A percentile compares a stretch with the other conserved stretches of the same genome.
Conservation (phyloP, 164 flowering plant genomes). For the Tetrastigma voinierianum region DNA sequence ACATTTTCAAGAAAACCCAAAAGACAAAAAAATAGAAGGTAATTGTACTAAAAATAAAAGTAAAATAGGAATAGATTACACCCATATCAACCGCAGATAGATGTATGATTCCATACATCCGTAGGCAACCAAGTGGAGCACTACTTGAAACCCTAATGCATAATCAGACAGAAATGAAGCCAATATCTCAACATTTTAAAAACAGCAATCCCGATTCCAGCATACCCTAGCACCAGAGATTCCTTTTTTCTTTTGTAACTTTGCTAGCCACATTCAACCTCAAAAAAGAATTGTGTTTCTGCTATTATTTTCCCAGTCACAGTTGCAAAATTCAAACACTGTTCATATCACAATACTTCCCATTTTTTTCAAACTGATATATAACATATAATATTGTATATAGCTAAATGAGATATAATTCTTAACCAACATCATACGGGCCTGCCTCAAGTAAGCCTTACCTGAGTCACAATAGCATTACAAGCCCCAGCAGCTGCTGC, state of each 20-base stretch:
- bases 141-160: background rate
- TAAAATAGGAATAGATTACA: too few relatives aligned
- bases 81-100: background rate
- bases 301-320: too few relatives aligned
- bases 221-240: too few relatives aligned
- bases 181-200: too few relatives aligned
- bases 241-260: too few relatives aligned
- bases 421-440: background rate
- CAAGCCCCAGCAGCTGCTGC: constrained; percentile 64
- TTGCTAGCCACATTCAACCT: too few relatives aligned
- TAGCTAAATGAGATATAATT: background rate
- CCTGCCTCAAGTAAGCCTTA: background rate
- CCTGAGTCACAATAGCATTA: constrained; percentile 51
- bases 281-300: too few relatives aligned
- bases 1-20: background rate
- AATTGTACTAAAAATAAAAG: too few relatives aligned
- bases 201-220: too few relatives aligned
- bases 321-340: background rate
- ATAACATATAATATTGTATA: background rate
- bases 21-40: background rate
- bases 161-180: background rate
- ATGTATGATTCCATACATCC: background rate
- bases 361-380: background rate
- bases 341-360: background rate
- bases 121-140: background rate